phyloP scores from a whole-genome alignment of 495 filamentous ascomycete genomes.

The Neurospora sublineolata region DNA sequence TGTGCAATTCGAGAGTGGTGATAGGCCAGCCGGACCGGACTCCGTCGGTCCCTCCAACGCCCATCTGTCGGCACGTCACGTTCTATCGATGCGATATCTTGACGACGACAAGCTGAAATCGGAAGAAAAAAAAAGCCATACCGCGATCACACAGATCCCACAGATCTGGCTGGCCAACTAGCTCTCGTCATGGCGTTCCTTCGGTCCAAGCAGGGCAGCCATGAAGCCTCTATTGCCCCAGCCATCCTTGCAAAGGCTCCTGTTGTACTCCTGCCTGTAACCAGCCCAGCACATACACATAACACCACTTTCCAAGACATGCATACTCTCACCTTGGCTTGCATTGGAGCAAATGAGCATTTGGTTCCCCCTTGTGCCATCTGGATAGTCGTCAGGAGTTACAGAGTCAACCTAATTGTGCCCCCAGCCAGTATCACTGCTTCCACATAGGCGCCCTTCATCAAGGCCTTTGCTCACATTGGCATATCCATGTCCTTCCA shows the following conservation, averaged over 20 bases:
- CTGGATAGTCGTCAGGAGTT: background rate
- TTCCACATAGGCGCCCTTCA: background rate
- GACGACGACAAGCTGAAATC: background rate
- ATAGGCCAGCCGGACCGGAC: background rate
- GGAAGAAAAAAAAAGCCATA: background rate
- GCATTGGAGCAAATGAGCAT: background rate
- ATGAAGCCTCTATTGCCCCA: background rate
- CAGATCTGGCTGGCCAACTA: background rate
- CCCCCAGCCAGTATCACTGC: background rate
- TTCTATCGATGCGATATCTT: background rate
- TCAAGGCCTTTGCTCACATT: background rate
- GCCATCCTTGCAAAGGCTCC: background rate
- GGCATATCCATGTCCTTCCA: background rate
- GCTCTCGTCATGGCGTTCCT: background rate
- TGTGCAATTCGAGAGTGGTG: background rate
- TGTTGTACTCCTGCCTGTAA: background rate
- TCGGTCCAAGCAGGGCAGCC: background rate
- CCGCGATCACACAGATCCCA: background rate
- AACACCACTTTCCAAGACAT: background rate
- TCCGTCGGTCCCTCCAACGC: background rate
- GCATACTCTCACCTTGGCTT: background rate
- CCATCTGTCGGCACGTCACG: background rate
- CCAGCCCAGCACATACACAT: background rate
- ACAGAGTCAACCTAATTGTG: background rate
- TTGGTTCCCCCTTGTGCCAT: background rate